Evolutionary conservation across 768 basidiomycete species (phyloP), one percentile per base, ranked within the genome.

Genomic region (Serendipita indica): DNA sequence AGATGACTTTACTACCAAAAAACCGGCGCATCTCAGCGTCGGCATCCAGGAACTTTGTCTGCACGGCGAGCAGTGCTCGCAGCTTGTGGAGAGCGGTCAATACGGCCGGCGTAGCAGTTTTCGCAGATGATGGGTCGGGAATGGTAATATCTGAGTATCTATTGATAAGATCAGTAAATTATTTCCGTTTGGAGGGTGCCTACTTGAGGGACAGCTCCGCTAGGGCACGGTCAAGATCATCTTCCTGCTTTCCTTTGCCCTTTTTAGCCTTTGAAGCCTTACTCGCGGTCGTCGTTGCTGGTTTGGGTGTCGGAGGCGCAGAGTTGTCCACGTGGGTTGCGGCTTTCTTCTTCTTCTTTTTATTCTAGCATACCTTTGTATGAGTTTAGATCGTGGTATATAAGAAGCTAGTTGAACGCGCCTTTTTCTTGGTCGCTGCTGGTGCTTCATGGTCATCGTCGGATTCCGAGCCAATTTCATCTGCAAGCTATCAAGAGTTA

Each of bases 1-100:
- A 63, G 6, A 97, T 79, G 60, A 96, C 92, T 65, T 84, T 87
- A 18, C 88, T 79, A 1, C 94, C 94, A 67, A 99, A 99, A 76
- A 97, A 94, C 62, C 82, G 84, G 58, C 86, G 82, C 71, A 98
- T 79, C 67, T 99, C 96, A 0, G 85, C 84, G 60, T 94, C 91
- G 10, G 83, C 76, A 62, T 98, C 91, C 14, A 99, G 80, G 64
- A 89, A 77, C 37, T 83, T 73, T 1, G 84, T 74, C 0, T 88
- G 89, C n/a, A 94, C 83, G 0, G 86, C 73, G 18, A 94, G 75
- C 1, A 96, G 78, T 46, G 66, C 62, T 63, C 60, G 62, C 65
- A 49, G 35, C 64, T 69, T 67, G 5, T 67, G 54, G 20, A 68
- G 63, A 0, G 69, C 65, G 20, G 64, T 64, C 4, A 66, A 39